Evolutionary conservation across 257 asterid species (phyloP), one percentile per base, ranked within the genome.

Genomic region (Solanum chiquidenum): DNA sequence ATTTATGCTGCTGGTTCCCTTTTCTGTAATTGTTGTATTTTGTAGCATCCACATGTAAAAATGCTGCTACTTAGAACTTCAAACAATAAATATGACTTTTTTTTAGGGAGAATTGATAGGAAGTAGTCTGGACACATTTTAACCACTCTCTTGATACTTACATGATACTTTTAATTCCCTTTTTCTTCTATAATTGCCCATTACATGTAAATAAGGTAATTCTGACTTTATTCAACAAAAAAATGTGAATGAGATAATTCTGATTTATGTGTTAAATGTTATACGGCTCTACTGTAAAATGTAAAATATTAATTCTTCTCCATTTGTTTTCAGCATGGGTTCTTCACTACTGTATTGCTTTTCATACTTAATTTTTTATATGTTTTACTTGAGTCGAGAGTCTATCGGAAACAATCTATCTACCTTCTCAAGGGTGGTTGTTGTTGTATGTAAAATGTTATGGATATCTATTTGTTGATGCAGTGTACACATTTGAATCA

Each of bases 401-500:
- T 60, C 68, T 23, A 60, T 23, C 2, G 13, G 13, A 60, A 60
- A 60, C 13, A 23, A 23, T 21, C 12, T 60, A 29, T 23, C 29
- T 9, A 21, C 29, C 68, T 60, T 60, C 68, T 60, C 68, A 60
- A 60, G 68, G 68, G 60, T 49, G 23, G 5, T 60, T 8, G 68
- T 58, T 60, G 68, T 60, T 60, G 68, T 21, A 60, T 77, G 46
- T n/a, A 77, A 71, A 66, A 79, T 80, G 29, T 62, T 76, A 84
- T 73, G 77, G 82, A 52, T 86, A 84, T 71, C 71, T 88, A 71
- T 83, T 88, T 60, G 68, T 68, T 66, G 20, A 49, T 88, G 95
- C 98, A 97, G 99, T 42, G 84, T 92, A 91, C 90, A 94, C 89
- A 88, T 93, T 95, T 88, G 91, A 94, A 80, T 91, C 91, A 12